Percentiles rank a stretch among this genome's conserved stretches.
Evolutionary conservation across 73 alveolate genomes (phyloP).

Genomic region (Paramecium sonneborni): DNA sequence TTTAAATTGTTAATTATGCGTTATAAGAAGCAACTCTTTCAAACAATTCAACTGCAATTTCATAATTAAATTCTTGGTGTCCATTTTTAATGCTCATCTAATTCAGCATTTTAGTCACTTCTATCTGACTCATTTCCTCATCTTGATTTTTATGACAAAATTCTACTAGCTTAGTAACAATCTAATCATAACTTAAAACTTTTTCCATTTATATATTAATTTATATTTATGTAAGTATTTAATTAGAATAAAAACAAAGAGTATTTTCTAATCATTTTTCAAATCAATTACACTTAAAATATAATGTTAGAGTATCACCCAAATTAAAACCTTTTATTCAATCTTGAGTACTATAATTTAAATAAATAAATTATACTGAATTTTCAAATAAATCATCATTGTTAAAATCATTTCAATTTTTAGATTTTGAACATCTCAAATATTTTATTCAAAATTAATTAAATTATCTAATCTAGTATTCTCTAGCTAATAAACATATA

Average conservation of each 20-base stretch:
- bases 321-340: neutral
- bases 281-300: neutral
- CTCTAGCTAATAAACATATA: slow-evolving; percentile 42
- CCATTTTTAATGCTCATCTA: slow-evolving; percentile 13
- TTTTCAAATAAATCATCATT: slow-evolving; percentile 27
- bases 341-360: neutral
- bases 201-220: neutral
- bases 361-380: neutral
- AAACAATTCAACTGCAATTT: slow-evolving; percentile 48
- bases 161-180: neutral
- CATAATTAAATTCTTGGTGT: slow-evolving; percentile 36
- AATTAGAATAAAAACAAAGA: neutral
- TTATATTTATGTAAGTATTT: neutral
- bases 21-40: neutral
- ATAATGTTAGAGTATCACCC: neutral
- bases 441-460: slow-evolving; percentile 15
- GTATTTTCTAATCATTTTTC: neutral
- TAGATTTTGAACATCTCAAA: neutral
- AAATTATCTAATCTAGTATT: slow-evolving; percentile 1
- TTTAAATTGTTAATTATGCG: neutral
- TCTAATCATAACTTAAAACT: neutral
- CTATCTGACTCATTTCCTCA: neutral
- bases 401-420: neutral
- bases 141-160: neutral
- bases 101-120: neutral